These are phyloP conservation scores for Leucosporidium scottii DNA, from an alignment of 768 basidiomycete genomes.

Conservation along the genomic window DNA sequence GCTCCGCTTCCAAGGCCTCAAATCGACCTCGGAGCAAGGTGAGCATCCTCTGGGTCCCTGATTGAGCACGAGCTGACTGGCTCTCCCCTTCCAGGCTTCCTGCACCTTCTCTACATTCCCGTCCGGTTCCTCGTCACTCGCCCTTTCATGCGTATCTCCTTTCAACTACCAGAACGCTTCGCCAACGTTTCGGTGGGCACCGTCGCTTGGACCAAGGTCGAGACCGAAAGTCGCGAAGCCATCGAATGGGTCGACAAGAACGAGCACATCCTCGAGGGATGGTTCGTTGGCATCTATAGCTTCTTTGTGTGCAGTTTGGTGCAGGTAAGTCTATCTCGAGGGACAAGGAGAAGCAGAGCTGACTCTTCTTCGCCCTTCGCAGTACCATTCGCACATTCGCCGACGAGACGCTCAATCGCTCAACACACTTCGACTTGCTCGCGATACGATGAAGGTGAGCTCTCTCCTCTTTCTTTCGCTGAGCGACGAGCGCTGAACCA, in stretches of 20 bases:
- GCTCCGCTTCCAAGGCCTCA: slow-evolving; percentile 67
- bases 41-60: neutral
- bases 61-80: neutral
- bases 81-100: slow-evolving; percentile 53
- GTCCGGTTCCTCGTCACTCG: slow-evolving; percentile 97
- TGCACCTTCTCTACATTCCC: slow-evolving; percentile 81
- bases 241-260: slow-evolving; percentile 39
- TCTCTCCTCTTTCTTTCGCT: neutral
- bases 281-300: slow-evolving; percentile 34
- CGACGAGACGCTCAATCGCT: slow-evolving; percentile 29
- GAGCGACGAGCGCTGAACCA: neutral
- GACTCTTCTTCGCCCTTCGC: neutral
- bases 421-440: slow-evolving; percentile 29
- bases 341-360: too few relatives aligned
- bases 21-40: slow-evolving; percentile 60
- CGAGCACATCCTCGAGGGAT: slow-evolving; percentile 35
- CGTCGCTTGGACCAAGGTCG: slow-evolving; percentile 32
- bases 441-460: slow-evolving; percentile 31
- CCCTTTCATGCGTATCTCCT: slow-evolving; percentile 96
- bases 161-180: slow-evolving; percentile 67
- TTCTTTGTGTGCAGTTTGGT: slow-evolving; percentile 37
- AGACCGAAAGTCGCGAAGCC: slow-evolving; percentile 29
- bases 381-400: slow-evolving; percentile 38
- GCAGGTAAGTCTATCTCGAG: slow-evolving; percentile 34
- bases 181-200: slow-evolving; percentile 35